Evolutionary conservation across 2,329 filamentous ascomycete species (phyloP).

Genomic region (Verticillium zaregamsianum): DNA sequence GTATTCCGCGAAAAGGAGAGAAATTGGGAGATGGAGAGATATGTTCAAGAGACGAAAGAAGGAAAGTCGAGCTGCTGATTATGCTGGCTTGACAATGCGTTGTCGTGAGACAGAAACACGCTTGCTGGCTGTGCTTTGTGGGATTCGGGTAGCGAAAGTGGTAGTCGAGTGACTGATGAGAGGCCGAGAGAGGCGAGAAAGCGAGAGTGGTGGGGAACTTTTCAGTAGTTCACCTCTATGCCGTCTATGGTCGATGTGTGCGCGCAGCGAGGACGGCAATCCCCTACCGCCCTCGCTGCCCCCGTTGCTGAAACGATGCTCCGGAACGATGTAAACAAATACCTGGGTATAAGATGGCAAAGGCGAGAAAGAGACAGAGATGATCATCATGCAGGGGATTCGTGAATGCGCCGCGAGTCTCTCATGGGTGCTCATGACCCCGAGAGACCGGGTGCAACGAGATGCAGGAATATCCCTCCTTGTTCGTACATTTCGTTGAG

Average conservation of each 20-base stretch:
- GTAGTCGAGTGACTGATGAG: background rate
- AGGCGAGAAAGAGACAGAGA: slow-evolving; percentile 7
- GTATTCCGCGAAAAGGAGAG: slow-evolving; percentile 2
- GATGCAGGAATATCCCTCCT: background rate
- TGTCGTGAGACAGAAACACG: slow-evolving; percentile 7
- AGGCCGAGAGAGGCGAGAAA: background rate
- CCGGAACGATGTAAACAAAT: slow-evolving; percentile 11
- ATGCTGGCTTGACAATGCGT: slow-evolving; percentile 5
- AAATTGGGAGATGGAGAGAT: slow-evolving; percentile 1
- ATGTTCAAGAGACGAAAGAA: slow-evolving; percentile 3
- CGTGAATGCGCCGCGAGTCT: slow-evolving; percentile 10
- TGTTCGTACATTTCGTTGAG: background rate
- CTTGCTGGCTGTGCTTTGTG: background rate
- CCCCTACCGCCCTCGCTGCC: background rate
- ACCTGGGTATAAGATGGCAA: slow-evolving; percentile 16
- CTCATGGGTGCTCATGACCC: slow-evolving; percentile 4
- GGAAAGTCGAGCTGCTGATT: background rate
- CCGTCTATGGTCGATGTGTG: slow-evolving; percentile 14
- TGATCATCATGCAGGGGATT: slow-evolving; percentile 14
- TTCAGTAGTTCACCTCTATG: slow-evolving; percentile 10
- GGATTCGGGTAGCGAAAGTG: background rate
- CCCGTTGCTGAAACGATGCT: slow-evolving; percentile 11
- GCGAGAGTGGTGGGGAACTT: slow-evolving; percentile 3
- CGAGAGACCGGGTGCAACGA: background rate
- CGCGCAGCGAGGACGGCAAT: background rate